phyloP scores from a whole-genome alignment of 106 monocot genomes.

The Phalaenopsis equestris region DNA sequence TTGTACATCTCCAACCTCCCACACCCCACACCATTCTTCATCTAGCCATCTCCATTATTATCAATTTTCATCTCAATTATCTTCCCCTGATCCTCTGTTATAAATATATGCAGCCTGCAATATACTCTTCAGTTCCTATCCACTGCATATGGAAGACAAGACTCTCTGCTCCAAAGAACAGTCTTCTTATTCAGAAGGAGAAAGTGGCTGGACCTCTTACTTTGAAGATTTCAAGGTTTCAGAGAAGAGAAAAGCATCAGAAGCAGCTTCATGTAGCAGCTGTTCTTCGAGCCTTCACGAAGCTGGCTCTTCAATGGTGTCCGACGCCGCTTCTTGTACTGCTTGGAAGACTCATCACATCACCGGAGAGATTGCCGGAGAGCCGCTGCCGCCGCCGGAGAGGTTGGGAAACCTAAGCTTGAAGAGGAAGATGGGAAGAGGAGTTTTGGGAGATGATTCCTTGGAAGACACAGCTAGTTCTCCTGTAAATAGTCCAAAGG shows the following conservation, averaged over 20 bases:
- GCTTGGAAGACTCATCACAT: conserved; percentile 2
- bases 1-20: background rate
- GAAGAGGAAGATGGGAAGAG: conserved; percentile 15
- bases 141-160: background rate
- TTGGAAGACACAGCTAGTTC: conserved; percentile 44
- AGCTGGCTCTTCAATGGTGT: conserved; percentile 24
- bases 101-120: background rate
- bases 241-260: background rate
- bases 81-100: background rate
- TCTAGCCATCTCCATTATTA: too few species aligned
- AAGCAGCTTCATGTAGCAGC: background rate
- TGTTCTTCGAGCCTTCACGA: background rate
- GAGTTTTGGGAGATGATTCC: conserved; percentile 19
- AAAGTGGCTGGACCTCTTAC: conserved; percentile 23
- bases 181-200: conserved; percentile 4
- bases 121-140: background rate
- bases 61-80: too few species aligned
- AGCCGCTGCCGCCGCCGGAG: background rate
- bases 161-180: background rate
- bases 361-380: background rate
- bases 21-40: background rate
- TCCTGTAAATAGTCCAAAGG: conserved; percentile 25
- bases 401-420: conserved; percentile 13
- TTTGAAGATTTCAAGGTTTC: conserved; percentile 16
- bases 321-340: conserved; percentile 32